A percentile compares a stretch with the other conserved stretches of the same genome.
Conservation (phyloP, 768 basidiomycete species). For the Amanita polypyramis region DNA sequence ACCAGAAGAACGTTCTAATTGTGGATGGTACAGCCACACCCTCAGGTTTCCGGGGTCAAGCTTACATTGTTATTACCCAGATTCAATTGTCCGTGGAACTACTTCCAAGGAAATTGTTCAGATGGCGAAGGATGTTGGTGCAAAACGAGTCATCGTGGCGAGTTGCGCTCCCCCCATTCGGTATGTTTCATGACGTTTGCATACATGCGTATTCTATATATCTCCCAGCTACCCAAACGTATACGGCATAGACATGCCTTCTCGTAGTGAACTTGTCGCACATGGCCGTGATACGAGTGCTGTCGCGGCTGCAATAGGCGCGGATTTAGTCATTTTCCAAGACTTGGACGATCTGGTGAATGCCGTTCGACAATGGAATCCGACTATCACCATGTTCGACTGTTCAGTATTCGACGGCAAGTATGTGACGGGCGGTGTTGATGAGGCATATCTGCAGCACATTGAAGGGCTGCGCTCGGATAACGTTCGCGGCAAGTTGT, state of each 20-base stretch:
- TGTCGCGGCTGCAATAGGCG: constrained; percentile 78
- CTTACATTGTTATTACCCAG: constrained; percentile 25
- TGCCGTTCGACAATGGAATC: constrained; percentile 81
- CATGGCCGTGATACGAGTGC: constrained; percentile 59
- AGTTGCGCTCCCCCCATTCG: constrained; percentile 97
- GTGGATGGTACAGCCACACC: constrained; percentile 67
- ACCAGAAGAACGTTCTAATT: constrained; percentile 82
- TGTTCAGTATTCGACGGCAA: constrained; percentile 98
- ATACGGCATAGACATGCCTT: constrained; percentile 99
- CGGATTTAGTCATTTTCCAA: constrained; percentile 94
- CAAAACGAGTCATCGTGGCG: constrained; percentile 90
- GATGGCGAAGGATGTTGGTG: constrained; percentile 99
- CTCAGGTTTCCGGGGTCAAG: neutral
- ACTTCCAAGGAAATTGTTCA: constrained; percentile 98
- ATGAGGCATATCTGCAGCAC: constrained; percentile 66
- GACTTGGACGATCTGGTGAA: constrained; percentile 78
- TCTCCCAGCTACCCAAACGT: constrained; percentile 76
- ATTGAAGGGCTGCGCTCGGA: constrained; percentile 77
- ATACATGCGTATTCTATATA: constrained; percentile 2
- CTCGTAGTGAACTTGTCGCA: constrained; percentile 87
- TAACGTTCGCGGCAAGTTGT: constrained; percentile 53
- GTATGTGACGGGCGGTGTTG: constrained; percentile 91
- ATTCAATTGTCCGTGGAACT: constrained; percentile 97
- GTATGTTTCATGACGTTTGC: constrained; percentile 22
- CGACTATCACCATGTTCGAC: constrained; percentile 68